These are phyloP conservation scores for Gillenia trifoliata DNA, from an alignment of 306 rosid species.

Conservation along the genomic window DNA sequence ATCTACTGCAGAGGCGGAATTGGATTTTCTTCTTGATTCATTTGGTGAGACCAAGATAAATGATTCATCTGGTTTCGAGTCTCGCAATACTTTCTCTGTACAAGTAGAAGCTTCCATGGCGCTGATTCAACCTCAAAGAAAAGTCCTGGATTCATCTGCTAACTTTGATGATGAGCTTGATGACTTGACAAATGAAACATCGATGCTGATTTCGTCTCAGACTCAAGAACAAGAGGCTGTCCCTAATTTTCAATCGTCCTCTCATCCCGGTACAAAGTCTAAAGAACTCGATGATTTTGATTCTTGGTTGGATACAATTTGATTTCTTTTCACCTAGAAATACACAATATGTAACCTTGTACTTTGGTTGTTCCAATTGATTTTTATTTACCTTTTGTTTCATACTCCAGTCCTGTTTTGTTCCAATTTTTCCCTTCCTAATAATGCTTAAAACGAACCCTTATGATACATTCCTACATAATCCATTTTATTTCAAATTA, in stretches of 20 bases:
- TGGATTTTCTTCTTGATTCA: constrained; percentile 70
- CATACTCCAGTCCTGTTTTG: too few species aligned
- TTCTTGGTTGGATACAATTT: constrained; percentile 74
- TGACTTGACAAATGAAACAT: constrained; percentile 62
- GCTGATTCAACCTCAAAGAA: constrained; percentile 26
- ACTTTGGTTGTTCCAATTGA: background rate
- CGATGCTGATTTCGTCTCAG: constrained; percentile 19
- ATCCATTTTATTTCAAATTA: too few species aligned
- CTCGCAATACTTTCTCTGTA: constrained; percentile 17
- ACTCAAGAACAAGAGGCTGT: constrained; percentile 29
- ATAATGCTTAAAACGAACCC: too few species aligned
- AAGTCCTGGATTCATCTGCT: constrained; percentile 29
- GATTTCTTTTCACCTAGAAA: constrained; percentile 12
- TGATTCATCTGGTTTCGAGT: constrained; percentile 19
- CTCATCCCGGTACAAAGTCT: constrained; percentile 41
- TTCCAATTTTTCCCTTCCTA: too few species aligned
- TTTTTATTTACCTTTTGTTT: background rate
- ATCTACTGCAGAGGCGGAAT: constrained; percentile 54
- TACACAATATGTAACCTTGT: background rate
- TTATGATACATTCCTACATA: too few species aligned
- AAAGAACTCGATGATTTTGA: constrained; percentile 53
- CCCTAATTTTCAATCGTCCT: constrained; percentile 26
- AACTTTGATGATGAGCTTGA: constrained; percentile 67
- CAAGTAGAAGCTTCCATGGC: constrained; percentile 22
- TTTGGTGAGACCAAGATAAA: constrained; percentile 36